Conservation (phyloP, 129 eudicot species). For the Helichrysum umbraculigerum region DNA sequence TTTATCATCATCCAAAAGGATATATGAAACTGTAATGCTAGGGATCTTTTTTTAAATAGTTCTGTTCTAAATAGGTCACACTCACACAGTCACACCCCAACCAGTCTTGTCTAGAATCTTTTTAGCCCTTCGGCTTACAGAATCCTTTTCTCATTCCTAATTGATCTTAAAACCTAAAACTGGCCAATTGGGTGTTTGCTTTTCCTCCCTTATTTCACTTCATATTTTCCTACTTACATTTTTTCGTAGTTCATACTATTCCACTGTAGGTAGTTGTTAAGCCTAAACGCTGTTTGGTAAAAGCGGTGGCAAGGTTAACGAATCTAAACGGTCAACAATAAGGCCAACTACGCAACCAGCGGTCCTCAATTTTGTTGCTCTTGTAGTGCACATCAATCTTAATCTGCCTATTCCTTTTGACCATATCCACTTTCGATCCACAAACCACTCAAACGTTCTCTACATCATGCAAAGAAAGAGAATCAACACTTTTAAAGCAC, state of each 20-base stretch:
- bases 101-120: not conserved
- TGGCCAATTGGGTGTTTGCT: not conserved
- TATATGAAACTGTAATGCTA: too few species aligned
- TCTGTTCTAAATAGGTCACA: not conserved
- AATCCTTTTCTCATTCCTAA: not conserved
- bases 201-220: not conserved
- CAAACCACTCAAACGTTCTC: slow-evolving; percentile 2
- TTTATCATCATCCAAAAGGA: too few species aligned
- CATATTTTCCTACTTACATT: not conserved
- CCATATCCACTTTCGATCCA: slow-evolving; percentile 11
- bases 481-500: slow-evolving; percentile 3
- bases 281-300: not conserved
- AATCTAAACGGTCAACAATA: slow-evolving; percentile 3
- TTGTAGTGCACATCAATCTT: slow-evolving; percentile 13
- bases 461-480: not conserved
- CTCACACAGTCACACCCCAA: not conserved
- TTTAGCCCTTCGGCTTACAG: not conserved
- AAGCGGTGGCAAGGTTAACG: not conserved
- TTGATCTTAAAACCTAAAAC: not conserved
- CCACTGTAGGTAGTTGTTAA: not conserved
- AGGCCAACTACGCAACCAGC: slow-evolving; percentile 4
- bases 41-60: too few species aligned
- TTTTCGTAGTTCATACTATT: not conserved
- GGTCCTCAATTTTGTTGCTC: not conserved
- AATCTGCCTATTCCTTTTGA: slow-evolving; percentile 20